Base-by-base conservation (phyloP, 2,329 filamentous ascomycete genomes). In the Pestalotiopsis sp. region DNA sequence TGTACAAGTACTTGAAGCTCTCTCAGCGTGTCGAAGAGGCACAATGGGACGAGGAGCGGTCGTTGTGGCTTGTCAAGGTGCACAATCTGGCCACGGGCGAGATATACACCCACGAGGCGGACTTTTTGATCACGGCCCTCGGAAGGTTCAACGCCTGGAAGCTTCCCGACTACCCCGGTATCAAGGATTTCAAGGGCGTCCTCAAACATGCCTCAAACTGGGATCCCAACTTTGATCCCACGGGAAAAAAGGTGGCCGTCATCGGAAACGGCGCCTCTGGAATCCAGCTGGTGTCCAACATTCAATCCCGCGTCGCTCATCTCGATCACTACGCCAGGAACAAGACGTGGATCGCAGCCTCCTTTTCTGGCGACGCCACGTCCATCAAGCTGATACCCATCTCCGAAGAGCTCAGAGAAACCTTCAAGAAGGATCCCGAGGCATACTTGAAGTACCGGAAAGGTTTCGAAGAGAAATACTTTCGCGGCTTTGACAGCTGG, bases 71-170 rank as follows among this genome's bases (percentile, higher is more conserved):
- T 3, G 77, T 91, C 2, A 84, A 82, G 9, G 74, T 86, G 0
- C 77, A 78, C 23, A 80, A 86, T 56, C 70, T 83, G 9, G 68
- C 72, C 49, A 81, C 79, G 1, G 79, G 73, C 83, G 66, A 75
- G 77, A 0, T 80, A 80, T 4, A 81, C 73, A 12, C 23, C 3
- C 84, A 88, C 39, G 82, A 84, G 49, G 83, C 86, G 2, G 90
- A 93, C 70, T 86, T 91, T 66, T 76, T 93, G 1, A 79, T 93
- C 38, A 88, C 87, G 0, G 89, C 90, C 0, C 86, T 90, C 68
- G 91, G 91, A 0, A 84, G 87, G 49, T 91, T 93, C 78, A 92
- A 92, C 73, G 85, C 85, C 17, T 91, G 88, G 87, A 87, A 85
- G 68, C 79, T 91, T 0, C 90, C 90, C 0, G 80, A 89, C 36